Evolutionary conservation across 306 rosid genomes (phyloP), one percentile per base, ranked within the genome.

Genomic region (Betula pendula): DNA sequence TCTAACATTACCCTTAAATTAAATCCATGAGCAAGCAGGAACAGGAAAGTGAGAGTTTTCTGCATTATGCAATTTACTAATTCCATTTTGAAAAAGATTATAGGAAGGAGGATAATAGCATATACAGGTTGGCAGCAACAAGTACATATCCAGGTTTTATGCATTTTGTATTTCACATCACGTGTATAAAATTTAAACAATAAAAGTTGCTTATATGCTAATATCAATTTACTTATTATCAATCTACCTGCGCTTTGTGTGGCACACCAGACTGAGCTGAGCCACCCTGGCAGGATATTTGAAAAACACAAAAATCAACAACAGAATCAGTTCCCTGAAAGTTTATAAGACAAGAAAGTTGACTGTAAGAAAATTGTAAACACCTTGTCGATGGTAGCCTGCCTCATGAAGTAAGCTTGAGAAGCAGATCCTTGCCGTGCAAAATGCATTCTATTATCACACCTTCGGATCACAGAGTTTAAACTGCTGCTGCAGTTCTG

Each of bases 381-480:
- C 71, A 90, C 96, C 94, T 87, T 87, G 49, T 84, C 76, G 48
- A 13, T 53, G 45, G 89, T 79, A 71, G 85, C 74, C 63, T 81
- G 91, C 84, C 91, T 87, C 95, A 90, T 92, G 80, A 88, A 92
- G 74, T 77, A 75, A 68, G 86, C 89, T 66, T 77, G 81, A 73
- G 93, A 84, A 55, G 80, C 76, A 59, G 97, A 85, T 71, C 89
- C 87, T 80, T 88, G 96, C 73, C 93, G 85, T 5, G 93, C 93
- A 60, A 92, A 90, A 80, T 63, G 72, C 79, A 84, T 25, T 72
- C 67, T 88, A 71, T 84, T 90, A 68, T 87, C 92, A 38, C 82
- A 29, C 80, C 95, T 88, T 48, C 80, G 43, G 47, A 68, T 79
- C 55, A 84, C 87, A 68, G 93, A 85, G 84, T 85, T 87, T 75